Percentiles rank a stretch among this genome's conserved stretches.
Evolutionary conservation across 345 rosid genomes (phyloP).

Genomic region (Cochlearia excelsa): DNA sequence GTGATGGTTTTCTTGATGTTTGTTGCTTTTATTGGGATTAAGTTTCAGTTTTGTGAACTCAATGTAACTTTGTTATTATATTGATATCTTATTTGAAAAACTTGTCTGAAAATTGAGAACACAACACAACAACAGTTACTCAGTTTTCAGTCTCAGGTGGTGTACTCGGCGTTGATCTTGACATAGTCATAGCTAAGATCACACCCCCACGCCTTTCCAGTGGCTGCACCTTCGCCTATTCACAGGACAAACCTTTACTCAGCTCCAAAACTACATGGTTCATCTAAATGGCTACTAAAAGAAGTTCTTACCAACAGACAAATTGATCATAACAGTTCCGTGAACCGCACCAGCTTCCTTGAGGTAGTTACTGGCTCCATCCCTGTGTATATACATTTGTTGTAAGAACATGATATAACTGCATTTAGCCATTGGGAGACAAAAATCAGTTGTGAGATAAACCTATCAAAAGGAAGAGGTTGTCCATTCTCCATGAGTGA

Average conservation of each 20-base stretch:
- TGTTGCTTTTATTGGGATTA: neutral
- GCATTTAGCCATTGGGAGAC: neutral
- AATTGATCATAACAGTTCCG: conserved; percentile 60
- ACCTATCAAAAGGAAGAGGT: conserved; percentile 88
- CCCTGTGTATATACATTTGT: conserved; percentile 40
- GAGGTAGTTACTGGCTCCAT: conserved; percentile 68
- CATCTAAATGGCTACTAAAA: neutral
- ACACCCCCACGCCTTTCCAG: conserved; percentile 81
- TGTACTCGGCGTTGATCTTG: conserved; percentile 84
- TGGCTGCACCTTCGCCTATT: conserved; percentile 63
- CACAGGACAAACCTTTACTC: neutral
- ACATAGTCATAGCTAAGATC: conserved; percentile 87
- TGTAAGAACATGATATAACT: conserved; percentile 5
- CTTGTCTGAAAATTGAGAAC: neutral
- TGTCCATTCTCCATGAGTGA: conserved; percentile 89
- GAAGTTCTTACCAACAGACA: conserved; percentile 62
- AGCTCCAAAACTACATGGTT: neutral
- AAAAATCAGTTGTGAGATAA: conserved; percentile 2
- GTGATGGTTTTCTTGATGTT: conserved; percentile 11
- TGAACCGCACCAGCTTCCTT: conserved; percentile 74
- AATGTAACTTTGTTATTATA: conserved; percentile 10
- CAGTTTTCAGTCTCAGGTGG: conserved; percentile 41
- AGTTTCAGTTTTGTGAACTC: conserved; percentile 12
- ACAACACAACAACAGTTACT: conserved; percentile 10
- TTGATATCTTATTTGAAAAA: conserved; percentile 5